These are phyloP conservation scores for Tilletiaria anomala DNA, from an alignment of 1,284 basidiomycete species.

Conservation along the genomic window DNA sequence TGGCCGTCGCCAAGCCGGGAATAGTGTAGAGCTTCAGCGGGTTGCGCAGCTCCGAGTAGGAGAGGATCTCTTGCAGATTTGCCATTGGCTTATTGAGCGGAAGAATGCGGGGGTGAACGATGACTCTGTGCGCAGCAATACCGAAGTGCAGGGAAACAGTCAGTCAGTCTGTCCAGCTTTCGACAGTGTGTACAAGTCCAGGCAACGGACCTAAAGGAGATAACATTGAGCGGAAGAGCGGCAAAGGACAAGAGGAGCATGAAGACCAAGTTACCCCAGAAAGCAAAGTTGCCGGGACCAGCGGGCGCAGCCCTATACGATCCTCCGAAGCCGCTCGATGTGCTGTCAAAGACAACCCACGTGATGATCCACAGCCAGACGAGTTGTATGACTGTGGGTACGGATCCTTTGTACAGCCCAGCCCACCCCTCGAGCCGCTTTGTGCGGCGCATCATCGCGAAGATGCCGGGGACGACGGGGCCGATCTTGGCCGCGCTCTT, in stretches of 20 bases:
- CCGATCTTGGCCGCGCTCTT: slow-evolving; percentile 29
- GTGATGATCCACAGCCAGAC: slow-evolving; percentile 13
- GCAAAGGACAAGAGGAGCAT: slow-evolving; percentile 19
- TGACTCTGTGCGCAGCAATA: slow-evolving; percentile 8
- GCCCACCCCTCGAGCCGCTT: slow-evolving; percentile 32
- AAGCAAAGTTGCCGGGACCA: slow-evolving; percentile 23
- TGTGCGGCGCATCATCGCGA: slow-evolving; percentile 26
- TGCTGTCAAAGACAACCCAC: slow-evolving; percentile 19
- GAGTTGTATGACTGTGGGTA: slow-evolving; percentile 7
- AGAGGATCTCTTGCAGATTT: slow-evolving; percentile 25
- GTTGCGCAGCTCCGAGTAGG: slow-evolving; percentile 20
- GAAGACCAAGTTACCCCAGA: slow-evolving; percentile 23
- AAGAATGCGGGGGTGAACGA: slow-evolving; percentile 29
- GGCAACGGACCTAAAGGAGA: slow-evolving; percentile 17
- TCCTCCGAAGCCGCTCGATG: slow-evolving; percentile 11
- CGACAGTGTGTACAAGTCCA: not conserved
- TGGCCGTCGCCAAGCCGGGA: slow-evolving; percentile 25
- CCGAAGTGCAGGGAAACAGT: not conserved
- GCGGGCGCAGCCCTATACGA: slow-evolving; percentile 24
- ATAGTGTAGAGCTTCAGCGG: slow-evolving; percentile 31
- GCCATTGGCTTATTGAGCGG: slow-evolving; percentile 11
- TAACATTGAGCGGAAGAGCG: slow-evolving; percentile 26
- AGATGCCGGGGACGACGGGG: slow-evolving; percentile 29
- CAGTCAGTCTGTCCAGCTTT: too few species aligned
- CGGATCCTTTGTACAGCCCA: slow-evolving; percentile 28